phyloP scores from a whole-genome alignment of 169 alveolate species.

The Toxoplasma gondii region DNA sequence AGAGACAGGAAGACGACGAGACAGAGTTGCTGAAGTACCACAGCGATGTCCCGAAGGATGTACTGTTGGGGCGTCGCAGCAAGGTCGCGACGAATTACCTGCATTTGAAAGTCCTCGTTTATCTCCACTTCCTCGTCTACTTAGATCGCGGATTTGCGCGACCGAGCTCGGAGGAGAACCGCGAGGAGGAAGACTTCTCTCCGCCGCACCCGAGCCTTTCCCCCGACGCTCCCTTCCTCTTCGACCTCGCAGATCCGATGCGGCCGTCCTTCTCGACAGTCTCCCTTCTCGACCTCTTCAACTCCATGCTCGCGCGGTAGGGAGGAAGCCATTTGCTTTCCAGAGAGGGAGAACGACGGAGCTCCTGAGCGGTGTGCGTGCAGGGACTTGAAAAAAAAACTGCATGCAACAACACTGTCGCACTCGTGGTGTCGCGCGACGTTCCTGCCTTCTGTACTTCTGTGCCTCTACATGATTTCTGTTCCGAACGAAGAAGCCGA shows the following conservation, averaged over 20 bases:
- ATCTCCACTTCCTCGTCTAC: slow-evolving; percentile 57
- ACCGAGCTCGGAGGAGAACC: not conserved
- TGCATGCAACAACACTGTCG: too few relatives aligned
- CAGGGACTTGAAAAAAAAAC: too few relatives aligned
- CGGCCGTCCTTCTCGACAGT: slow-evolving; percentile 36
- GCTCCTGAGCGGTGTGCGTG: too few relatives aligned
- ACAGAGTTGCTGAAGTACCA: slow-evolving; percentile 56
- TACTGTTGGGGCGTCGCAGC: not conserved
- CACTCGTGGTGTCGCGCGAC: too few relatives aligned
- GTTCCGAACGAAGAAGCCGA: too few relatives aligned
- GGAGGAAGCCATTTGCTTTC: not conserved
- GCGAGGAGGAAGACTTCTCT: not conserved
- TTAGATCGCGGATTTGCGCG: slow-evolving; percentile 37
- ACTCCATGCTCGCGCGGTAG: slow-evolving; percentile 36
- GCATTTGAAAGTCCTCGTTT: slow-evolving; percentile 47
- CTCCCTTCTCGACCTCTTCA: slow-evolving; percentile 50
- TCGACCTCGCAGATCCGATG: slow-evolving; percentile 42
- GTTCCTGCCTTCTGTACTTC: too few relatives aligned
- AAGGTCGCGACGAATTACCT: slow-evolving; percentile 31
- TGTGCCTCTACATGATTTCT: too few relatives aligned
- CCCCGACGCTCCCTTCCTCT: slow-evolving; percentile 47
- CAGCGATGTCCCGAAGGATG: not conserved
- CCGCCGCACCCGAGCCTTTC: slow-evolving; percentile 12
- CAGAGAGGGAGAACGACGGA: not conserved
- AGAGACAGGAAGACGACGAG: slow-evolving; percentile 49